Evolutionary conservation across 1,284 basidiomycete species (phyloP).

Genomic region (Thelephora terrestris): DNA sequence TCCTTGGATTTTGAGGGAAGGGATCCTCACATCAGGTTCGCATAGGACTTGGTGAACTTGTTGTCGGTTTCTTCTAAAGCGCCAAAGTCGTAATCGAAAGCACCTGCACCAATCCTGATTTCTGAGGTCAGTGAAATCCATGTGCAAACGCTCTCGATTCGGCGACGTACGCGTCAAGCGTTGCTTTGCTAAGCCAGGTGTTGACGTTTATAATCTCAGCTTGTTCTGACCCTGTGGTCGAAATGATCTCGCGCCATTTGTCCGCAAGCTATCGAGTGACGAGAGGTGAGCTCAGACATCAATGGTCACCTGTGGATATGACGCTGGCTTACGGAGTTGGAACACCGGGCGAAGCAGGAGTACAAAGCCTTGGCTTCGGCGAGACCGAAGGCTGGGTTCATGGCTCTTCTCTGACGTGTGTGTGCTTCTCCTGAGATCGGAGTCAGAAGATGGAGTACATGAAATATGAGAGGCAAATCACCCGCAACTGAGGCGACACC

Average conservation of each 20-base stretch:
- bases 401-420: constrained; percentile 31
- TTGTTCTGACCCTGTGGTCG: constrained; percentile 8
- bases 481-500: constrained; percentile 33
- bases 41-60: constrained; percentile 22
- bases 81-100: constrained; percentile 26
- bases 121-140: constrained; percentile 18
- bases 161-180: constrained; percentile 17
- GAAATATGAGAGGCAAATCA: constrained; percentile 13
- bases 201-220: constrained; percentile 27
- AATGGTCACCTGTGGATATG: constrained; percentile 4
- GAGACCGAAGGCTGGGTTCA: constrained; percentile 33
- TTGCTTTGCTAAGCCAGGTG: constrained; percentile 22
- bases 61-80: constrained; percentile 17
- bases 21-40: constrained; percentile 21
- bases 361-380: constrained; percentile 39
- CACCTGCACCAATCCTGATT: constrained; percentile 1
- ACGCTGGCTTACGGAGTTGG: constrained; percentile 32
- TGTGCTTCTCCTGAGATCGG: constrained; percentile 29
- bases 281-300: constrained; percentile 8
- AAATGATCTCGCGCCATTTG: constrained; percentile 35
- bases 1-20: neutral
- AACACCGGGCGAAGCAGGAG: constrained; percentile 33
- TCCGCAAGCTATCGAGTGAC: constrained; percentile 27
- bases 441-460: neutral
- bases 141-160: constrained; percentile 25